phyloP scores from a whole-genome alignment of 768 basidiomycete genomes.

The Butyriboletus loyo region DNA sequence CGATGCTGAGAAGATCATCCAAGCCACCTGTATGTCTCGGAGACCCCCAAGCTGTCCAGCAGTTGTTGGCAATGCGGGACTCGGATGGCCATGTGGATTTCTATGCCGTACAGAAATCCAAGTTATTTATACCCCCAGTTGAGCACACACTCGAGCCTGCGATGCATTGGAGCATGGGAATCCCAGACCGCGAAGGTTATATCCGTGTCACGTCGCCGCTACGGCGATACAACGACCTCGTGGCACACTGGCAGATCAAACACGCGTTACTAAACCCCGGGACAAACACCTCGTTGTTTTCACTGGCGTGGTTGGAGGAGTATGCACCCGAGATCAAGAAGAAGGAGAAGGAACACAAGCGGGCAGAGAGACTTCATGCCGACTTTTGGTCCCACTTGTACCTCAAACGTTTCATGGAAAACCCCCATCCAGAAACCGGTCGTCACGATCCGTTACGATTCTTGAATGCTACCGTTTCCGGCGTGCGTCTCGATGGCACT shows the following conservation, averaged over 20 bases:
- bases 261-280: slow-evolving; percentile 50
- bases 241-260: slow-evolving; percentile 94
- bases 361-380: slow-evolving; percentile 32
- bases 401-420: slow-evolving; percentile 37
- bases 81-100: slow-evolving; percentile 43
- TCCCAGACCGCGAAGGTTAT: slow-evolving; percentile 78
- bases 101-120: slow-evolving; percentile 31
- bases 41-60: slow-evolving; percentile 36
- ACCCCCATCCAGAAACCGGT: slow-evolving; percentile 15
- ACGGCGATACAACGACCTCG: slow-evolving; percentile 77
- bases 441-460: slow-evolving; percentile 27
- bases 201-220: slow-evolving; percentile 82
- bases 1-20: slow-evolving; percentile 58
- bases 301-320: slow-evolving; percentile 41
- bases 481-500: slow-evolving; percentile 15
- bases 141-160: slow-evolving; percentile 51
- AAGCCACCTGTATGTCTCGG: slow-evolving; percentile 30
- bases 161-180: slow-evolving; percentile 66
- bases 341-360: slow-evolving; percentile 35
- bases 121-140: slow-evolving; percentile 35
- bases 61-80: slow-evolving; percentile 49
- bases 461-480: slow-evolving; percentile 26
- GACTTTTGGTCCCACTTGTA: slow-evolving; percentile 41
- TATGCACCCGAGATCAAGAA: slow-evolving; percentile 38
- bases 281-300: slow-evolving; percentile 42